phyloP scores from a whole-genome alignment of 139 green algal species.

The Micractinium conductrix region DNA sequence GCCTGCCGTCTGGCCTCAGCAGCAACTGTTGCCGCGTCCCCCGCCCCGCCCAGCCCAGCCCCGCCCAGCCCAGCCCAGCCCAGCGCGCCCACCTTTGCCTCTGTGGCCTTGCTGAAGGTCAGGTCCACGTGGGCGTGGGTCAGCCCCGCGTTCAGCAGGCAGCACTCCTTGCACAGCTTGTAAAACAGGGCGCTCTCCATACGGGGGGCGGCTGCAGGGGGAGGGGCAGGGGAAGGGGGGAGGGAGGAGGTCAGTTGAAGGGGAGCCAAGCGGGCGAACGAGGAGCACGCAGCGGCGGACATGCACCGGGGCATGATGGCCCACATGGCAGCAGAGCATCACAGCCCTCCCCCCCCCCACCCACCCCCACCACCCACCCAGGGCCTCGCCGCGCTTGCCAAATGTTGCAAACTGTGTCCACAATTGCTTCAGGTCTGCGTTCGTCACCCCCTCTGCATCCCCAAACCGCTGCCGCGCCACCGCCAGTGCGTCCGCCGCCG shows the following conservation, averaged over 20 bases:
- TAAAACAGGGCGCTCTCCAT: conserved; percentile 17
- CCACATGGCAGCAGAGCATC: background rate
- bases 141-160: background rate
- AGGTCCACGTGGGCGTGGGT: conserved; percentile 15
- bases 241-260: background rate
- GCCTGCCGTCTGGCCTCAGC: too few relatives aligned
- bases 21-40: too few relatives aligned
- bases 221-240: background rate
- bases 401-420: conserved; percentile 22
- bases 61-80: background rate
- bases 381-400: conserved; percentile 2
- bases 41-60: background rate
- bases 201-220: conserved; percentile 13
- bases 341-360: background rate
- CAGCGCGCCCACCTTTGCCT: conserved; percentile 21
- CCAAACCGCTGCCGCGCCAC: conserved; percentile 3
- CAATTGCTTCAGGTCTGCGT: background rate
- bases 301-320: too few relatives aligned
- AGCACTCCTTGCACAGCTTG: conserved; percentile 34
- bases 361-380: conserved; percentile 1
- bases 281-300: too few relatives aligned
- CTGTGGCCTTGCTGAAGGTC: background rate
- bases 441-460: background rate
- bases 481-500: background rate
- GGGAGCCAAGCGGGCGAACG: too few relatives aligned